Evolutionary conservation across 441 rosid species (phyloP).

Genomic region (Pelargonium cotyledonis): DNA sequence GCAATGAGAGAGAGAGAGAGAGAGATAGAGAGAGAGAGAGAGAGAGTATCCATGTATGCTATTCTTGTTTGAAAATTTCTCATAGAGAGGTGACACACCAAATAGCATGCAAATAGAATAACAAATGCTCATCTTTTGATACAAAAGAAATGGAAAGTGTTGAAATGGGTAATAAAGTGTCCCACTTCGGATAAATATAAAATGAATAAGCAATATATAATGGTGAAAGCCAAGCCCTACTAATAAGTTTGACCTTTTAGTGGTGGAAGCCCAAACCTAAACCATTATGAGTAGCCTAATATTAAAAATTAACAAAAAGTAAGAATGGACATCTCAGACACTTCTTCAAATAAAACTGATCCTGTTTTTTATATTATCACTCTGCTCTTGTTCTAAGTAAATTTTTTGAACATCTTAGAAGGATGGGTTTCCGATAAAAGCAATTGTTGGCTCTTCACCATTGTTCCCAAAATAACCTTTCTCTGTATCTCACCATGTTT

Average conservation of each 20-base stretch:
- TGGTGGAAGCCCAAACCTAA: too few species aligned
- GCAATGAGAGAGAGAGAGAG: too few species aligned
- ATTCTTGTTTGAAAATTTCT: background rate
- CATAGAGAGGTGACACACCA: background rate
- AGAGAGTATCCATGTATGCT: background rate
- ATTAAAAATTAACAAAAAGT: too few species aligned
- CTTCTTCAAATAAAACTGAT: background rate
- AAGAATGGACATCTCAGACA: constrained; percentile 1
- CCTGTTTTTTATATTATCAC: background rate
- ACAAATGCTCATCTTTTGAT: background rate
- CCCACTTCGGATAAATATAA: too few species aligned
- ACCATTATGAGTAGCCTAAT: too few species aligned
- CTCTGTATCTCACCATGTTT: background rate
- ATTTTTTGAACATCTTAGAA: background rate
- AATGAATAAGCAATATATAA: too few species aligned
- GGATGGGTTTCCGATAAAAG: background rate
- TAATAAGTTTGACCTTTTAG: too few species aligned
- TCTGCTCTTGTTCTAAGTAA: background rate
- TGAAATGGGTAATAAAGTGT: too few species aligned
- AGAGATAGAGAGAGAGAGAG: too few species aligned
- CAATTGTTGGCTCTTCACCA: background rate
- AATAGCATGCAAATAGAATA: background rate
- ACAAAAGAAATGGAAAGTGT: background rate
- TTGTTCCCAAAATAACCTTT: background rate
- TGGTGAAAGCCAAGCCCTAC: too few species aligned